phyloP scores from a whole-genome alignment of 306 rosid species.

The Casuarina cunninghamiana region DNA sequence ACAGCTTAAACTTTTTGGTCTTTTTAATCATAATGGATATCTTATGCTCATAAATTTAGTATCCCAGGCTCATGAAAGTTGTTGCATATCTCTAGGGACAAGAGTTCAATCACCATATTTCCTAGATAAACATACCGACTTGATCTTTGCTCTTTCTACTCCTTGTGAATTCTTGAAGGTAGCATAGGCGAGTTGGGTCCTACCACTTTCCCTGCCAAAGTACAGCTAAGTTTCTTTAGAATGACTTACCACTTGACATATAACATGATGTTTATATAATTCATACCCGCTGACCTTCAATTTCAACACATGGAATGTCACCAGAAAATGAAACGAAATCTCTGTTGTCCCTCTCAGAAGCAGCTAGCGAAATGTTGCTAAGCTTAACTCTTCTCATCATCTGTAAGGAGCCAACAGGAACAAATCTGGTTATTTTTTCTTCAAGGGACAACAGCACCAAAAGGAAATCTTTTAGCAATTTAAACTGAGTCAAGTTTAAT shows the following conservation, averaged over 20 bases:
- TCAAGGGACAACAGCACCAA: constrained; percentile 4
- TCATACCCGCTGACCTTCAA: constrained; percentile 54
- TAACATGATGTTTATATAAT: constrained; percentile 9
- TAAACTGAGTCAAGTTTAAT: constrained; percentile 5
- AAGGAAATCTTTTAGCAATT: neutral
- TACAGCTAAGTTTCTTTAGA: constrained; percentile 16
- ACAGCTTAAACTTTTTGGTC: neutral
- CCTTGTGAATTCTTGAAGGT: constrained; percentile 79
- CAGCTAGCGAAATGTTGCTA: constrained; percentile 62
- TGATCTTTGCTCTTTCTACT: constrained; percentile 70
- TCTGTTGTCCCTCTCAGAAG: constrained; percentile 54
- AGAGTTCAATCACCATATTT: neutral
- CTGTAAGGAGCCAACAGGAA: constrained; percentile 41
- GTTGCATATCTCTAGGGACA: neutral
- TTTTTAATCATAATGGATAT: neutral
- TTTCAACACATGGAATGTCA: constrained; percentile 66
- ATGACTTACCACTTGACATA: constrained; percentile 19
- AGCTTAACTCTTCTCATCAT: constrained; percentile 73
- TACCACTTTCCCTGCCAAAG: constrained; percentile 60
- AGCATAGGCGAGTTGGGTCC: constrained; percentile 72
- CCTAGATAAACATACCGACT: constrained; percentile 70
- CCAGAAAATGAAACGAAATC: constrained; percentile 93
- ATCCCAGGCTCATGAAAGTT: neutral
- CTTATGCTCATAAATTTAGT: neutral
- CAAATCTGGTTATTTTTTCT: constrained; percentile 5